Base-by-base conservation (phyloP, 805 yeast species). In the Pichia paraexigua region DNA sequence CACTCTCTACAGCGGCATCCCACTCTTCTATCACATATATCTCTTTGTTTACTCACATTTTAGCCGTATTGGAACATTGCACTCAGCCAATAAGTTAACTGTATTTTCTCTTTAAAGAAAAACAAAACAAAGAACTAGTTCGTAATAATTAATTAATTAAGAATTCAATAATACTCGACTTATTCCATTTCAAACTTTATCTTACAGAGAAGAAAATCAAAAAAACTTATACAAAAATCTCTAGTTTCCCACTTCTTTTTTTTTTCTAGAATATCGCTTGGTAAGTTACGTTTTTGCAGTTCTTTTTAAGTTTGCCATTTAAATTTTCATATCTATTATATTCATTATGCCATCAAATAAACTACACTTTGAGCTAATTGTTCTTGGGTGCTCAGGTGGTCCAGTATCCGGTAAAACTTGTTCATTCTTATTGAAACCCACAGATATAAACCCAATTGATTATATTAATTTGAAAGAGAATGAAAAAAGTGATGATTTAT, bases 311-410 rank as follows among this genome's bases (percentile, higher is more conserved):
- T 5, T 24, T 24, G 25, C 13, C 22, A 40, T 17, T 24, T 9
- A 20, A 10, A 2, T 22, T 12, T 9, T 20, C 9, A 5, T 15
- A 1, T 1, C 43, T 12, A 24, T 24, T 7, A 24, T 21, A 8
- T 17, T 15, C 17, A 22, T 17, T 15, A 56, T 58, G 61, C 60
- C 60, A 1, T 28, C 46, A 2, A 58, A 56, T 37, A 47, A 46
- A 22, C 30, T 32, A 21, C 35, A 51, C 2, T 83, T 83, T 61
- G 87, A 84, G 54, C 58, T 86, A 20, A 79, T 85, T 1, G 77
- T 84, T 25, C 67, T 86, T 55, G 97, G 97, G 8, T 78, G 87
- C 24, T 78, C 87, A 2, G 97, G 97, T 8, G 97, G 97, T 2
- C 96, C 96, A 0, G 62, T 82, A 13, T 94, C 87, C 32, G 77